Evolutionary conservation across 1,284 basidiomycete genomes (phyloP), one percentile per base, ranked within the genome.

Genomic region (Tremellales sp.): DNA sequence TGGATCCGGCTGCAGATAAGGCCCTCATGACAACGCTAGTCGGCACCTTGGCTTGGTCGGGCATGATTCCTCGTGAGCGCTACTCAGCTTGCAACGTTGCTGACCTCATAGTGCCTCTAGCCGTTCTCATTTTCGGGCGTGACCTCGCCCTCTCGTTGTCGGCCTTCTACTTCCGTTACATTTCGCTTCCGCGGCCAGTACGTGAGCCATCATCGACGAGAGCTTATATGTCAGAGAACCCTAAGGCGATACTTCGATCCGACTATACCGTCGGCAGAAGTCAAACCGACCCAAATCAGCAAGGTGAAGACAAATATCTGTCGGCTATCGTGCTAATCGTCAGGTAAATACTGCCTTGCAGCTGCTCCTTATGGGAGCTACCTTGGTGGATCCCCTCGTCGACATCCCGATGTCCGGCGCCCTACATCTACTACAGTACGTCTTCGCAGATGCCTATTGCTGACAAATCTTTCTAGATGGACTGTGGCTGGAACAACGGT

Each of bases 1-100:
- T 97, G 6, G 96, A 99, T 71, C 94, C 94, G 7, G 91, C 93
- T 0, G 94, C 96, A 2, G 94, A 99, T 80, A 99, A 99, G 76
- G 80, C 84, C 22, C 77, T 99, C 40, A 89, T 98, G 85, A 96
- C 94, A 1, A 97, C 93, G 1, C 79, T 98, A 68, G 91, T 90
- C 2, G 78, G 94, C 42, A 87, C 90, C 1, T 76, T 98, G 49
- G 83, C 88, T 0, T 82, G 87, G 78, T 85, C 87, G 58, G 85
- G 83, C 8, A 77, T 94, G 57, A 76, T 98, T 25, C 92, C 94
- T n/a, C 61, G 92, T 93, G 61, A 44, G 75, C 63, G 13, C 19
- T 22, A 12, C 17, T 24, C 7, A n/a, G 7, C 2, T 5, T 7
- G 21, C 37, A 23, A 22, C 6, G n/a, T 44, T 21, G 13, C 11